These are phyloP conservation scores for Schwanniomyces pseudopolymorphus DNA, from an alignment of 805 yeast genomes.

Conservation along the genomic window DNA sequence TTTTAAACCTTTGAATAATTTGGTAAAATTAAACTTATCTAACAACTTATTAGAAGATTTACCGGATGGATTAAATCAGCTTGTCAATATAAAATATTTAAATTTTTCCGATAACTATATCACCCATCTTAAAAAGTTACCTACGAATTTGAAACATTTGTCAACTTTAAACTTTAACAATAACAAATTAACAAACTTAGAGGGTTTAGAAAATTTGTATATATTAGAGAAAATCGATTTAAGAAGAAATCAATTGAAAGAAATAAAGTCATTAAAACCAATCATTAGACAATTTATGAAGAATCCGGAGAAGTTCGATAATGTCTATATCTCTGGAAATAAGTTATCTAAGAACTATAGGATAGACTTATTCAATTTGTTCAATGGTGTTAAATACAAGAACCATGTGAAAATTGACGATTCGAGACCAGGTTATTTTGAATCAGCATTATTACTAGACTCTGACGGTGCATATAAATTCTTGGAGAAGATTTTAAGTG, in stretches of 20 bases:
- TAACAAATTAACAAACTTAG: constrained; percentile 42
- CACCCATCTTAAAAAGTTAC: constrained; percentile 32
- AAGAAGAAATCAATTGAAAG: constrained; percentile 44
- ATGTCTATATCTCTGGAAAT: constrained; percentile 44
- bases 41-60: constrained; percentile 48
- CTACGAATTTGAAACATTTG: constrained; percentile 32
- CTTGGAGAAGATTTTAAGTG: constrained; percentile 35
- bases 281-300: constrained; percentile 33
- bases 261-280: constrained; percentile 34
- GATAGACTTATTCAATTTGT: constrained; percentile 53
- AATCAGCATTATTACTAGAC: constrained; percentile 53
- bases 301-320: constrained; percentile 32
- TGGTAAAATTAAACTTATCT: constrained; percentile 55
- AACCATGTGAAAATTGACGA: constrained; percentile 56
- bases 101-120: constrained; percentile 44
- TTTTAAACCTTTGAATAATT: constrained; percentile 38
- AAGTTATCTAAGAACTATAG: constrained; percentile 47
- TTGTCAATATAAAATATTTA: constrained; percentile 47
- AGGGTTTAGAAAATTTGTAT: constrained; percentile 44
- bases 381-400: constrained; percentile 51
- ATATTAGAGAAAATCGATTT: constrained; percentile 53
- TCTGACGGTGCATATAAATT: constrained; percentile 45
- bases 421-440: constrained; percentile 61
- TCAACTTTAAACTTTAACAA: constrained; percentile 52
- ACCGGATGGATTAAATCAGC: constrained; percentile 54